Evolutionary conservation across 2,329 filamentous ascomycete genomes (phyloP).

Genomic region (Clarireedia paspali): DNA sequence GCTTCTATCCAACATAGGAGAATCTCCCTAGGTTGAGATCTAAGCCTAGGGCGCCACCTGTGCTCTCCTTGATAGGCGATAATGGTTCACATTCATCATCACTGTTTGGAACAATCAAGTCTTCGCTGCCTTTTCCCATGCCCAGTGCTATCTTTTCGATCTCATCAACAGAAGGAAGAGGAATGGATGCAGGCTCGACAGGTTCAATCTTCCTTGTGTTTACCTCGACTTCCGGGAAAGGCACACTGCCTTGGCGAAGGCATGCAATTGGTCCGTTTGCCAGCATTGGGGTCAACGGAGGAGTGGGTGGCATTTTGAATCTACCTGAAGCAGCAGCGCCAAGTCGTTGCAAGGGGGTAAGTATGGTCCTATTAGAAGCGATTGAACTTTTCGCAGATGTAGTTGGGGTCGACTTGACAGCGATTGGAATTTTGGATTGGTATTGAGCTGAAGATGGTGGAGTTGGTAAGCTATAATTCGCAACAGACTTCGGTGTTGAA

Average conservation of each 20-base stretch:
- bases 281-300: slow-evolving; percentile 21
- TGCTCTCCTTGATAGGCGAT: slow-evolving; percentile 10
- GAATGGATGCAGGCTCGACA: slow-evolving; percentile 31
- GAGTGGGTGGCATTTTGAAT: slow-evolving; percentile 19
- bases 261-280: slow-evolving; percentile 3
- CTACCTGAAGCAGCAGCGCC: slow-evolving; percentile 22
- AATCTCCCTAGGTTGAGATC: slow-evolving; percentile 12
- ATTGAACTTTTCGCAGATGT: slow-evolving; percentile 9
- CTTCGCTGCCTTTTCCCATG: slow-evolving; percentile 39
- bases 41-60: neutral
- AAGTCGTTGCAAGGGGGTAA: slow-evolving; percentile 29
- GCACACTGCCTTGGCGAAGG: slow-evolving; percentile 12
- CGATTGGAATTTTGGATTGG: slow-evolving; percentile 24
- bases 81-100: slow-evolving; percentile 32
- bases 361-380: neutral
- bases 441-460: slow-evolving; percentile 15
- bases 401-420: slow-evolving; percentile 16
- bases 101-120: slow-evolving; percentile 42
- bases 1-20: slow-evolving; percentile 10
- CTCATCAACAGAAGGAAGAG: slow-evolving; percentile 26
- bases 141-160: slow-evolving; percentile 17
- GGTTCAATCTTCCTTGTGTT: slow-evolving; percentile 1
- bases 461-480: slow-evolving; percentile 11
- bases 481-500: slow-evolving; percentile 14
- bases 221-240: slow-evolving; percentile 23